Conservation (phyloP, 306 rosid species). For the Fagus sylvatica region DNA sequence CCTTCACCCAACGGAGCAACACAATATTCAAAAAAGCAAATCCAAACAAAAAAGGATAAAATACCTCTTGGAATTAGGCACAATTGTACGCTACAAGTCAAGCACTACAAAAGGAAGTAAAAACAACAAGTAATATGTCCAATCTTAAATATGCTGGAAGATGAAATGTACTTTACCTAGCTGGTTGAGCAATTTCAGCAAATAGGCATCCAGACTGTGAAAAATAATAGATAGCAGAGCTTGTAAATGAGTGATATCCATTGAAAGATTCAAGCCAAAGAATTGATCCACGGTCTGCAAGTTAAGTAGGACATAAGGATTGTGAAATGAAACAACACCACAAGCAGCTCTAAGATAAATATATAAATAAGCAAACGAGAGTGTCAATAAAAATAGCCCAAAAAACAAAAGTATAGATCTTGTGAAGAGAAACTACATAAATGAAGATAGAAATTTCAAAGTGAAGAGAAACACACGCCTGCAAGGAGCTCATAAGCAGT, state of each 20-base stretch:
- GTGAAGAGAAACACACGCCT: background rate
- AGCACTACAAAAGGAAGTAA: background rate
- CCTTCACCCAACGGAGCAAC: background rate
- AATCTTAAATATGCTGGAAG: background rate
- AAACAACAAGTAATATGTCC: background rate
- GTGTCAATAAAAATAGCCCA: background rate
- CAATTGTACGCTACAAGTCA: background rate
- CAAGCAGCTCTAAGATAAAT: background rate
- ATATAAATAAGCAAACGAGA: background rate
- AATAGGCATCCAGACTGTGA: conserved; percentile 51
- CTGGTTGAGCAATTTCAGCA: conserved; percentile 47
- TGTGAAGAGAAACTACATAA: background rate
- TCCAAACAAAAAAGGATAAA: background rate
- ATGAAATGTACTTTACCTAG: conserved; percentile 36
- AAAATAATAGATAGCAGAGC: conserved; percentile 57
- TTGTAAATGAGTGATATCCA: conserved; percentile 61
- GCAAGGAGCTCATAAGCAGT: background rate
- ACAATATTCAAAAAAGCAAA: background rate
- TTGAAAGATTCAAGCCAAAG: conserved; percentile 52
- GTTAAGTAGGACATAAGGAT: conserved; percentile 1
- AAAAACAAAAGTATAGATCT: background rate
- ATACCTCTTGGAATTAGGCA: background rate
- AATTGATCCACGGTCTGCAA: conserved; percentile 64
- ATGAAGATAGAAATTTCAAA: conserved; percentile 9
- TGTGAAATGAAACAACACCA: background rate